A percentile compares a stretch with the other conserved stretches of the same genome.
phyloP scores from a whole-genome alignment of 2,329 filamentous ascomycete species.

The Epichloe bromicola region DNA sequence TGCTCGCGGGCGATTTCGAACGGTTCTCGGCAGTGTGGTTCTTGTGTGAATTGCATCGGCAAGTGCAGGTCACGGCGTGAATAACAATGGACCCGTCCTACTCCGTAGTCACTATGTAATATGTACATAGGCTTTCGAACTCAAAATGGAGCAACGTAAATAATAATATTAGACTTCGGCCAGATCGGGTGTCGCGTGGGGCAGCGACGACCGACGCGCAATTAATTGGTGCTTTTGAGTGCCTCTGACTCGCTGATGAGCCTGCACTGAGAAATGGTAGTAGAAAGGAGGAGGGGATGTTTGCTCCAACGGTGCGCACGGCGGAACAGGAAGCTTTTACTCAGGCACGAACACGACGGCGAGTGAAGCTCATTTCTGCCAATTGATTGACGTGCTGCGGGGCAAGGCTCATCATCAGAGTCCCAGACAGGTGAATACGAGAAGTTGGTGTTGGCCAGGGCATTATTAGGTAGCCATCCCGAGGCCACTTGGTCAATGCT shows the following conservation, averaged over 20 bases:
- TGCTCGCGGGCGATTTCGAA: not conserved
- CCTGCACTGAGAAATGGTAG: not conserved
- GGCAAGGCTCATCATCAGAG: not conserved
- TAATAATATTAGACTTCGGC: too few species aligned
- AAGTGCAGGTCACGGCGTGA: not conserved
- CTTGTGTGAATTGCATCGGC: not conserved
- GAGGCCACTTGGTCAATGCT: not conserved
- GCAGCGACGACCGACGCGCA: not conserved
- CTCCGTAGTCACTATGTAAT: not conserved
- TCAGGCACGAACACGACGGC: slow-evolving; percentile 1
- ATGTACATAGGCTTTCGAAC: not conserved
- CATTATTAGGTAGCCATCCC: not conserved
- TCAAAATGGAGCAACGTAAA: not conserved
- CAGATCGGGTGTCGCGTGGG: not conserved
- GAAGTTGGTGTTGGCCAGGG: not conserved
- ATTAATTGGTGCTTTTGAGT: slow-evolving; percentile 1
- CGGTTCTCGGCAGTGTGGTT: not conserved
- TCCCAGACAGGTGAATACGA: slow-evolving; percentile 3
- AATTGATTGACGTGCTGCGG: not conserved
- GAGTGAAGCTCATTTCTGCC: not conserved
- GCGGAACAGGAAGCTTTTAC: not conserved
- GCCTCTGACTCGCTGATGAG: not conserved
- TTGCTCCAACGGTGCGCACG: not conserved
- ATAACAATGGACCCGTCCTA: not conserved
- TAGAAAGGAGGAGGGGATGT: not conserved